phyloP scores from a whole-genome alignment of 257 asterid species.

The Jaltomata sinuosa region DNA sequence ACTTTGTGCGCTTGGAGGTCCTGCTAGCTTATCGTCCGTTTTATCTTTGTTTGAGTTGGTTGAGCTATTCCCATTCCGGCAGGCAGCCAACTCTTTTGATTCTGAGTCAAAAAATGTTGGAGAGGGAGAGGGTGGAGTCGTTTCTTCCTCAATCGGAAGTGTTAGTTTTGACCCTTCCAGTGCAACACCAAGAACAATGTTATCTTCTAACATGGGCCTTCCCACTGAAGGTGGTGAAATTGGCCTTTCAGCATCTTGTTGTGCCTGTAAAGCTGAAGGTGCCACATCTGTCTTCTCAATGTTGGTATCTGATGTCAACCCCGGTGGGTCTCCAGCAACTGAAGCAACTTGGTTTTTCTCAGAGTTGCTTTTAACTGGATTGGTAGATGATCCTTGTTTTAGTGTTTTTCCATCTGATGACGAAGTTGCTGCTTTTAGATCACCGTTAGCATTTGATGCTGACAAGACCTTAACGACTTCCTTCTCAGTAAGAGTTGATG shows the following conservation, averaged over 20 bases:
- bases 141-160: slow-evolving; percentile 79
- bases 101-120: slow-evolving; percentile 5
- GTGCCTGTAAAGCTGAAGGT: slow-evolving; percentile 3
- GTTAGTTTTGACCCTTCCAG: slow-evolving; percentile 94
- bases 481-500: background rate
- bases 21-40: slow-evolving; percentile 17
- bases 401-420: background rate
- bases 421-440: background rate
- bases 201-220: slow-evolving; percentile 49
- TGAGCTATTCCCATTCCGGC: slow-evolving; percentile 10
- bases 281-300: background rate
- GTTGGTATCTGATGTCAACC: slow-evolving; percentile 9
- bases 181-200: slow-evolving; percentile 93
- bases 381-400: background rate
- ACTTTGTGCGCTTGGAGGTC: background rate
- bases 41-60: slow-evolving; percentile 7
- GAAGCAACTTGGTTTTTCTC: slow-evolving; percentile 5
- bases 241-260: slow-evolving; percentile 22
- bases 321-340: slow-evolving; percentile 4
- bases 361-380: slow-evolving; percentile 3
- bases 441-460: slow-evolving; percentile 2
- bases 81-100: slow-evolving; percentile 19
- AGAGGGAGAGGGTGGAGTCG: slow-evolving; percentile 10
- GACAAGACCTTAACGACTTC: background rate
- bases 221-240: slow-evolving; percentile 17